Percentiles rank a stretch among this genome's conserved stretches.
Conservation (phyloP, 1,284 basidiomycete genomes). For the Apiotrichum gracile region DNA sequence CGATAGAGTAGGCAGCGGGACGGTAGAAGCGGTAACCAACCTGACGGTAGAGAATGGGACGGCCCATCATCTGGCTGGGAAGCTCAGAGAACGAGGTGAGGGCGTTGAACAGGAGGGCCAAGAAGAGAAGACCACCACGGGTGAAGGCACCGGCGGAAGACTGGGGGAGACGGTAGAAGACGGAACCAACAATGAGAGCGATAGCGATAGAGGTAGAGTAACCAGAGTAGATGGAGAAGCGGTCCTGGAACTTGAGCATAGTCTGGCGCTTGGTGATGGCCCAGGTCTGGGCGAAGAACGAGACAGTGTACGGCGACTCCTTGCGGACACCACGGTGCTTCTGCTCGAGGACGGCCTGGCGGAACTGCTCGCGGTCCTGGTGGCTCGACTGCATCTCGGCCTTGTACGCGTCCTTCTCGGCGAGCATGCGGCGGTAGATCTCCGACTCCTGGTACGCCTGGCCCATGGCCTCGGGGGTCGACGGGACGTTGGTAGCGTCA, state of each 20-base stretch:
- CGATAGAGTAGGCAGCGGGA: constrained; percentile 49
- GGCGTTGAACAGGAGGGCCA: constrained; percentile 61
- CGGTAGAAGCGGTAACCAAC: constrained; percentile 75
- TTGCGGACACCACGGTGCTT: constrained; percentile 75
- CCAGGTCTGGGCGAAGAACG: constrained; percentile 66
- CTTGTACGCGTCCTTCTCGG: constrained; percentile 61
- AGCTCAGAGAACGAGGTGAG: constrained; percentile 54
- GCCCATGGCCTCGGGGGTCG: constrained; percentile 66
- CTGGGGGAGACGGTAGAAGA: constrained; percentile 65
- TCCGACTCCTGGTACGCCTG: constrained; percentile 59
- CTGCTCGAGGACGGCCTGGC: constrained; percentile 65
- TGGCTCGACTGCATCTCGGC: constrained; percentile 58
- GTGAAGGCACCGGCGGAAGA: constrained; percentile 79
- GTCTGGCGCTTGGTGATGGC: constrained; percentile 71
- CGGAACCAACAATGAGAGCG: constrained; percentile 69
- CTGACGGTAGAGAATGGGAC: constrained; percentile 59
- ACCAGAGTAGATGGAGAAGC: constrained; percentile 70
- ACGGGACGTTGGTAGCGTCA: constrained; percentile 61
- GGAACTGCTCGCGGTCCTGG: constrained; percentile 65
- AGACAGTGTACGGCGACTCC: constrained; percentile 80
- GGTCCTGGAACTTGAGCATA: constrained; percentile 66
- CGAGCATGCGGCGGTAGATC: constrained; percentile 52
- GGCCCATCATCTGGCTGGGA: constrained; percentile 57
- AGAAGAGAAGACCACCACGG: constrained; percentile 75
- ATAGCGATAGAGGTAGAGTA: constrained; percentile 53